Base-by-base conservation (phyloP, 2,329 filamentous ascomycete genomes). In the Balansia obtecta region DNA sequence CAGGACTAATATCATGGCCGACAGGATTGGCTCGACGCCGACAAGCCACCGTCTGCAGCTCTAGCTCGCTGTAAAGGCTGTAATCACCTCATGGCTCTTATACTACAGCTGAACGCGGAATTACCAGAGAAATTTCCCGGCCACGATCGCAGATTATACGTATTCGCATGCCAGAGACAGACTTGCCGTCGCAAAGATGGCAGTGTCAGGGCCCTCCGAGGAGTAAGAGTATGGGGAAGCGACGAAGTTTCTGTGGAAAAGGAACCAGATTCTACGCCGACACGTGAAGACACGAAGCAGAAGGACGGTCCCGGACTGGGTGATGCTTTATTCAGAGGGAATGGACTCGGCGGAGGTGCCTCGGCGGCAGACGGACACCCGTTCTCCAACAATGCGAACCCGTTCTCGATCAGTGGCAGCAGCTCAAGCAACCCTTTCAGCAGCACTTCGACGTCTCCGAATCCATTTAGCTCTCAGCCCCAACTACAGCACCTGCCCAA, bases 81-180 rank as follows among this genome's bases (percentile, higher is more conserved):
- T 79, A 86, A 88, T 57, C 79, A 82, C 48, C 69, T 88, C 48
- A 88, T 96, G 80, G 83, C 81, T 1, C 76, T 97, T 11, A 78
- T 98, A 3, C 77, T 98, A 45, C 89, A 98, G 67, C 77, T 98
- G 30, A 88, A 98, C 67, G 90, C 82, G 60, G 89, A 96, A 63
- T 76, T 97, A 3, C 90, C 89, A 13, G 85, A 91, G 50, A 77
- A 81, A 46, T 96, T 95, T 61, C 86, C 89, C 1, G 82, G 83
- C 50, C 88, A 97, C 67, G 88, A 96, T 61, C 77, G 93, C 57
- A 80, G 91, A 54, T 65, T 98, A 16, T 97, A 96, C 62, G 74
- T 98, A 12, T 89, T 95, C 65, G 79, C 79, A 16, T 98, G 93
- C 66, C 78, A 82, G 52, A 77, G 80, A 56, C 87, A 86, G 65